Evolutionary conservation across 768 basidiomycete genomes (phyloP).

Genomic region (Rhizopogon sp.): DNA sequence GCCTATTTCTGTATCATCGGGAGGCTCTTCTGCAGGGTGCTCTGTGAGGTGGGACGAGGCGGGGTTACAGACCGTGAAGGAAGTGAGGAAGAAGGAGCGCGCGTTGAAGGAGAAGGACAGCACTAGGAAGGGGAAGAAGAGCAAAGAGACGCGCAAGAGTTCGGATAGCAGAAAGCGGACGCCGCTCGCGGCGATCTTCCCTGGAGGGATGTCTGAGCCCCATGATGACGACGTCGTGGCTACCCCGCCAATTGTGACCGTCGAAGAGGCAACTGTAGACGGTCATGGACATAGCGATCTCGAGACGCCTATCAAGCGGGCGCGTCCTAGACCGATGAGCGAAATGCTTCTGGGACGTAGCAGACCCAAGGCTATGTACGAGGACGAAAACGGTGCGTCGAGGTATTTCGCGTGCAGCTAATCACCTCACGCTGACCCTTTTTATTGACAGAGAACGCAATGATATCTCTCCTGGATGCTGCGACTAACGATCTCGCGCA

Average conservation of each 20-base stretch:
- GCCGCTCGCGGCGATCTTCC: constrained; percentile 57
- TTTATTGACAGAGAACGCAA: constrained; percentile 35
- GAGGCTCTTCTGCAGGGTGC: constrained; percentile 34
- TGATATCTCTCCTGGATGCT: constrained; percentile 67
- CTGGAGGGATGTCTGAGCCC: constrained; percentile 26
- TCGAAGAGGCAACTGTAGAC: constrained; percentile 52
- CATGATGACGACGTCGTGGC: constrained; percentile 6
- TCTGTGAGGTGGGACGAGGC: constrained; percentile 51
- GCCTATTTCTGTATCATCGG: constrained; percentile 37
- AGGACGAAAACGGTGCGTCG: constrained; percentile 40
- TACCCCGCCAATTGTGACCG: constrained; percentile 28
- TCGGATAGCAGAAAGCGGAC: constrained; percentile 51
- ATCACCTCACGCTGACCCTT: not conserved
- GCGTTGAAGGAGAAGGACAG: constrained; percentile 23
- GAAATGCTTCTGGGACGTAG: constrained; percentile 53
- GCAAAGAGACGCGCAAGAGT: constrained; percentile 29
- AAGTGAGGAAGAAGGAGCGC: constrained; percentile 36
- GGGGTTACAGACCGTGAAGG: constrained; percentile 43
- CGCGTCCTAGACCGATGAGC: constrained; percentile 53
- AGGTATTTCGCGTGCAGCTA: not conserved
- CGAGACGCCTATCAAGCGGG: constrained; percentile 34
- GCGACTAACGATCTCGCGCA: constrained; percentile 78
- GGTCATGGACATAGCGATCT: constrained; percentile 32
- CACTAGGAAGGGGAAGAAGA: constrained; percentile 27
- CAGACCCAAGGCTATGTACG: constrained; percentile 45